A percentile compares a stretch with the other conserved stretches of the same genome.
phyloP scores from a whole-genome alignment of 306 rosid species.

The Prunus dulcis region DNA sequence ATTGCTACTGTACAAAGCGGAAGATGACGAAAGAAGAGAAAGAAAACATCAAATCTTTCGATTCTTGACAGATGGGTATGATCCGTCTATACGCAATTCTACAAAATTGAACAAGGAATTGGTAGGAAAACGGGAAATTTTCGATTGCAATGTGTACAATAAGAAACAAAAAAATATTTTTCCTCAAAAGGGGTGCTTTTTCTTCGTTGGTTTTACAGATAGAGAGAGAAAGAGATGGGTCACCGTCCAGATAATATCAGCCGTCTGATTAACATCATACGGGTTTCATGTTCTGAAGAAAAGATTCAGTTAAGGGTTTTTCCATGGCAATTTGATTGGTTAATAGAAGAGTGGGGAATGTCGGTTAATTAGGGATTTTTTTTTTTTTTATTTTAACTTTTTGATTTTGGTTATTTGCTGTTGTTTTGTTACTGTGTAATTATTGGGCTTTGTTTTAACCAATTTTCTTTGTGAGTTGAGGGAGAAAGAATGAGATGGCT shows the following conservation, averaged over 20 bases:
- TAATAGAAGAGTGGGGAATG: neutral
- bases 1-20: neutral
- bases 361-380: neutral
- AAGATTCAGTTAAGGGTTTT: neutral
- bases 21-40: slow-evolving; percentile 8
- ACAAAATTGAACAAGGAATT: neutral
- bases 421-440: neutral
- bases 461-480: neutral
- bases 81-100: neutral
- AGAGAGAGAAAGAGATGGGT: neutral
- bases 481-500: neutral
- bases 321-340: neutral
- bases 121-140: slow-evolving; percentile 14
- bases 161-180: neutral
- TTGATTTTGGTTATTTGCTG: neutral
- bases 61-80: slow-evolving; percentile 10
- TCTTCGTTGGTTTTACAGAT: slow-evolving; percentile 11
- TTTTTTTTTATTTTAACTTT: neutral
- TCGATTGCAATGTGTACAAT: slow-evolving; percentile 7
- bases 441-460: neutral
- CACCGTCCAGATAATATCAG: slow-evolving; percentile 3
- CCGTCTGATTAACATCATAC: slow-evolving; percentile 27
- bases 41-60: slow-evolving; percentile 8
- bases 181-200: slow-evolving; percentile 27
- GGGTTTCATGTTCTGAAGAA: slow-evolving; percentile 2